Percentiles rank a stretch among this genome's conserved stretches.
These are phyloP conservation scores for Yamadazyma spencermartinsiae DNA, from an alignment of 1,139 yeast species.

Conservation along the genomic window DNA sequence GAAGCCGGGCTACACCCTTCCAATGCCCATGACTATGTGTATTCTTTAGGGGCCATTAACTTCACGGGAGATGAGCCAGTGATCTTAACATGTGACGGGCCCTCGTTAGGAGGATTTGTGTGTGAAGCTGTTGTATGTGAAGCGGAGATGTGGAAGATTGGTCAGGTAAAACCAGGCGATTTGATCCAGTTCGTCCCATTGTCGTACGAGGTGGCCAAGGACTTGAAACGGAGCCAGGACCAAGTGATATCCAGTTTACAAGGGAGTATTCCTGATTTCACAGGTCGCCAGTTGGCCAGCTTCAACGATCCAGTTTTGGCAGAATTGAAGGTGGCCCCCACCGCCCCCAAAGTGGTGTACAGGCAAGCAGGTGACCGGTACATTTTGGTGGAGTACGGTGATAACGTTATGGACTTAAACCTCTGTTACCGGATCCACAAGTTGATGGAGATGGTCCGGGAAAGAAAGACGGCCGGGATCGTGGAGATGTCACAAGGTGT, in stretches of 20 bases:
- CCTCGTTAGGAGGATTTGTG: conserved; percentile 95
- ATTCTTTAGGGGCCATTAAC: conserved; percentile 93
- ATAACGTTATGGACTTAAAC: conserved; percentile 80
- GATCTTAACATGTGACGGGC: conserved; percentile 94
- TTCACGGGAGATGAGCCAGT: conserved; percentile 99
- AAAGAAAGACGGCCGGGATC: conserved; percentile 70
- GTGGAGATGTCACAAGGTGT: conserved; percentile 98
- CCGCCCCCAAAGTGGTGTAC: conserved; percentile 73
- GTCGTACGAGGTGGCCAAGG: conserved; percentile 64
- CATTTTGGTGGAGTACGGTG: conserved; percentile 89
- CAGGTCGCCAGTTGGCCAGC: conserved; percentile 28
- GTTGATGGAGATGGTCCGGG: conserved; percentile 69
- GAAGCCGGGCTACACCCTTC: conserved; percentile 98
- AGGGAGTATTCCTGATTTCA: conserved; percentile 31
- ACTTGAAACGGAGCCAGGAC: conserved; percentile 62
- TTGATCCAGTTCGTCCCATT: conserved; percentile 77
- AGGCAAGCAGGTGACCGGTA: conserved; percentile 98
- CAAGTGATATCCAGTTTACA: conserved; percentile 43
- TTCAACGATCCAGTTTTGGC: conserved; percentile 67
- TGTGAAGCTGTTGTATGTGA: conserved; percentile 95
- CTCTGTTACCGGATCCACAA: conserved; percentile 82
- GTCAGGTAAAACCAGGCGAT: conserved; percentile 96
- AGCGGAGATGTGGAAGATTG: conserved; percentile 98
- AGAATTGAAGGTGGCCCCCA: conserved; percentile 43
- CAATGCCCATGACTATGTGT: conserved; percentile 95